Base-by-base conservation (phyloP, 495 filamentous ascomycete species). In the Neurospora hispaniola region DNA sequence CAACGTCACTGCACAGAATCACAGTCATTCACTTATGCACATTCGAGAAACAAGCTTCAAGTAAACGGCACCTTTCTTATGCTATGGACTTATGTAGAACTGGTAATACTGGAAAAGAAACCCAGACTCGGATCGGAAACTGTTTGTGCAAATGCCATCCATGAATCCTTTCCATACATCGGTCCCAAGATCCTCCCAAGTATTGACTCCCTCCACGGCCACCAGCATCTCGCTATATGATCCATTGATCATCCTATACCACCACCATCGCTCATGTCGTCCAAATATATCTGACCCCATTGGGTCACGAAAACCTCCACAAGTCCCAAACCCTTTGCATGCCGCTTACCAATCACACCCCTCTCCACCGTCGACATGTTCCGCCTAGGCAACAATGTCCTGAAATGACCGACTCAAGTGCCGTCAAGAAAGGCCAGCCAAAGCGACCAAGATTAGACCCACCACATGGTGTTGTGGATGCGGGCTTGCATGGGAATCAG, bases 381-480 rank as follows among this genome's bases (percentile, higher is more conserved):
- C 27, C 27, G 18, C 27, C 14, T 31, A 38, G 31, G 27, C 23
- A 66, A 38, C 54, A 66, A 35, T 35, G 54, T 66, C 54, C 14
- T 4, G 54, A 27, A 31, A 18, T 66, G 12, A 35, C 54, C 35
- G 54, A 38, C 8, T 3, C 27, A 66, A 35, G 23, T 18, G 12
- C 27, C 35, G 12, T 35, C 54, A 16, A 16, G 0, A 9, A 66
- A 16, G 31, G 12, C 12, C 54, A 35, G 54, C 12, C 54, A 62
- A 62, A 62, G 23, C 3, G 54, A 8, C 27, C 54, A 38, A 31
- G 38, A 39, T 75, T 70, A 79, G 70, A 79, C 76, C 72, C 73
- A 79, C 78, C 78, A 79, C 78, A 79, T 79, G 31, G 74, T 72
- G 4, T 69, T 38, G 5, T 42, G 41, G 71, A 79, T 75, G 12